Evolutionary conservation across 352 stramenopile genomes (phyloP), one percentile per base, ranked within the genome.

Genomic region (Phytophthora pistaciae): DNA sequence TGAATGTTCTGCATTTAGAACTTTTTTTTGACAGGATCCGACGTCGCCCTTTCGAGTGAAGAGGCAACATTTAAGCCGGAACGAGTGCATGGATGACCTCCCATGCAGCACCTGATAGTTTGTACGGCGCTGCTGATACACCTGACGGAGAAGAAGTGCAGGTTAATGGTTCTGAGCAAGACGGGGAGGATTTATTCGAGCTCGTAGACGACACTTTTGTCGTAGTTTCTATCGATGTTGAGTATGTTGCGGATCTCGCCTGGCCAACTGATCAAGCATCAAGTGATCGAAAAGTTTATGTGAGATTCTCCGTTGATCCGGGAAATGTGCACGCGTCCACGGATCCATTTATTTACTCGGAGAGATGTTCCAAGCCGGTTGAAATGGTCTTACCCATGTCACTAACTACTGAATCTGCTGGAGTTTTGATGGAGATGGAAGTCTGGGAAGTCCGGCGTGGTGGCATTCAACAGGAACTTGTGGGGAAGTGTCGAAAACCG

Each of bases 1-100:
- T 36, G 18, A 49, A 52, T 13, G 14, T 38, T 64, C 55, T 68
- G 57, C n/a, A 71, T 70, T 71, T 65, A 71, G 46, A 50, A 13
- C n/a, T 66, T 56, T 44, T 56, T 44, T 29, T 27, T 52, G 23
- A 18, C 36, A 8, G 60, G 46, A 72, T 64, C 18, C 16, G 40
- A 50, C 10, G 16, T 78, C 66, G 58, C 46, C 38, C 16, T 55
- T 78, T 72, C 56, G 56, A 44, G 7, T 9, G 23, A 66, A 44
- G 9, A 57, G 36, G 33, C 31, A 38, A 50, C n/a, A n/a, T n/a
- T n/a, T n/a, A n/a, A n/a, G n/a, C n/a, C n/a, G n/a, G n/a, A n/a
- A n/a, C 29, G 21, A 46, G 25, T 61, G 14, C 49, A 23, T 53
- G 36, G 59, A 76, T 73, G 69, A 16, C 44, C 54, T 62, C 46